Evolutionary conservation across 2,329 filamentous ascomycete species (phyloP), one percentile per base, ranked within the genome.

Genomic region (Xylariaceae sp.): DNA sequence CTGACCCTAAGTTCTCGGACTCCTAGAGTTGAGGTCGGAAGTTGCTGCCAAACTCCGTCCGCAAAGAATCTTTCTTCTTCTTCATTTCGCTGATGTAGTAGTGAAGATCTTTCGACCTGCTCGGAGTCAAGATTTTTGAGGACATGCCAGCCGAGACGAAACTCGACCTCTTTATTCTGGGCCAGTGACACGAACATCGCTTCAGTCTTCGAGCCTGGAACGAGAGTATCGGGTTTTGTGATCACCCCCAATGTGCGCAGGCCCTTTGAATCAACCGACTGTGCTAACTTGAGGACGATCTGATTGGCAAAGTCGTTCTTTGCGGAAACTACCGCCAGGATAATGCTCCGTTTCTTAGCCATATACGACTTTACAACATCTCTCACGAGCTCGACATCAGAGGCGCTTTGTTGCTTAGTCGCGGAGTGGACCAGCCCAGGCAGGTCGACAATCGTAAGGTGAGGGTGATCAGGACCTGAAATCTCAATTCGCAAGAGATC

Each of bases 281-380:
- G 77, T 10, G 82, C 76, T 48, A 78, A 67, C 9, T 80, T 75
- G 0, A 83, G 72, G 3, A 89, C 79, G 7, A 77, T 73, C 65
- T 89, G 86, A 37, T 84, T 81, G 4, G 81, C 81, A 63, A 79
- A 79, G 56, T 88, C 82, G 44, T 78, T 78, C 55, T 80, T 81
- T 0, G 82, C 82, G 0, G 79, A 81, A 0, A 87, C 75, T 0
- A 86, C 80, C 1, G 83, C 80, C 1, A 88, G 74, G 1, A 87
- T 83, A 59, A 88, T 84, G 64, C 78, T 87, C 4, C 82, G 73
- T 0, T 74, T 71, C 9, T 81, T 76, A 17, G 71, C 69, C 75
- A 89, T 85, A 67, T 89, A 89, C 0, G 70, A 69, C 1, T 76
- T 66, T 1, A 85, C 79, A 9, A 86, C 72, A 0, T 76, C 67